Evolutionary conservation across 2,329 filamentous ascomycete genomes (phyloP), one percentile per base, ranked within the genome.

Genomic region (Lecanicillium sp.): DNA sequence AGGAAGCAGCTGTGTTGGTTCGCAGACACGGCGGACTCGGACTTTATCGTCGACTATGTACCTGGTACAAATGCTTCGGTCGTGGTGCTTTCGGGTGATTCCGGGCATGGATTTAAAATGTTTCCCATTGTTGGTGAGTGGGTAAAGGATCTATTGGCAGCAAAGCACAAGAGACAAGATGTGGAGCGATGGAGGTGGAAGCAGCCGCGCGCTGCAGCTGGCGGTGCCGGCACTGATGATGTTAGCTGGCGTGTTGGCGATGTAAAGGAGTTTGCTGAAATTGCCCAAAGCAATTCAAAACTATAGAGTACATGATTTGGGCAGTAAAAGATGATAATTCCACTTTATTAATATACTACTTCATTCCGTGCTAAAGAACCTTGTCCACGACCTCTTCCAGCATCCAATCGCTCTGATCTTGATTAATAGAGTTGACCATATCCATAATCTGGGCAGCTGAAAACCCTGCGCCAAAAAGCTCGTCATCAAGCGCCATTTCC

Each of bases 21-120:
- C 43, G 74, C 75, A 1, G 78, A 82, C 47, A 76, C 74, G 0
- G 62, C 56, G 7, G 72, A 79, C 47, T 77, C 74, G 1, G 72
- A 81, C 33, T 81, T 69, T 45, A 66, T 77, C 35, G 65, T 81
- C 31, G 77, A 81, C 49, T 74, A 67, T 38, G 69, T 80, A 1
- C 76, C 76, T 0, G 53, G 59, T 1, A 71, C 64, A 2, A 56
- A 58, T 2, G 67, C 64, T 1, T 59, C 79, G 3, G 53, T 80
- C 3, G 50, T 77, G 0, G 45, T 72, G 13, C 33, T 35, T 1
- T 68, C 71, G 0, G 76, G 76, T 1, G 77, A 80, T 48, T 80
- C 74, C 2, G 77, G 75, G 0, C 76, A 81, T 48, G 73, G 69
- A 0, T 79, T 79, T 53, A 79, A 80, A 55, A 77, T 79, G 71